phyloP scores from a whole-genome alignment of 805 yeast genomes.

The Ogataea pignaliae region DNA sequence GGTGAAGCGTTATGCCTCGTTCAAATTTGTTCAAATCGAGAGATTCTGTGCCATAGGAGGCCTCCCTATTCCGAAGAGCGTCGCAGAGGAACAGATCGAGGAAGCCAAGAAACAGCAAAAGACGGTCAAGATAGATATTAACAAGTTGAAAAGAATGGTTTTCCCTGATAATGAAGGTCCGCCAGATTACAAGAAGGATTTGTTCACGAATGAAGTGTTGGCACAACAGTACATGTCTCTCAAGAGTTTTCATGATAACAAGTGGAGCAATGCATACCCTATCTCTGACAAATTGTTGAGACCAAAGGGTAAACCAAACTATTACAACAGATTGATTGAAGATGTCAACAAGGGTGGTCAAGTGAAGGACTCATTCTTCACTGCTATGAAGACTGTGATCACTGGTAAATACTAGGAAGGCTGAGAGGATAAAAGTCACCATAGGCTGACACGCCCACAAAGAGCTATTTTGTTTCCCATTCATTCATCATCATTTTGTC shows the following conservation, averaged over 20 bases:
- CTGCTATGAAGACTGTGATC: conserved; percentile 69
- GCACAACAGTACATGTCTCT: conserved; percentile 55
- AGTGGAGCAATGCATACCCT: conserved; percentile 58
- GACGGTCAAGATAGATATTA: conserved; percentile 29
- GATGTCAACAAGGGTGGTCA: conserved; percentile 63
- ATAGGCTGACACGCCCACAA: too few relatives aligned
- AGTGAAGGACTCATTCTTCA: conserved; percentile 56
- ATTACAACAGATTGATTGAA: conserved; percentile 63
- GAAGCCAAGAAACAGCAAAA: conserved; percentile 34
- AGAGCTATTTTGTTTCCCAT: too few relatives aligned
- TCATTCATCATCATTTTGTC: too few relatives aligned
- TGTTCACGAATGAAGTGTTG: conserved; percentile 44
- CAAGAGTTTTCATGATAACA: conserved; percentile 52
- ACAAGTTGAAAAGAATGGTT: conserved; percentile 36
- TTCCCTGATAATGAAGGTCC: conserved; percentile 32
- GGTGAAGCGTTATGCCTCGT: conserved; percentile 63
- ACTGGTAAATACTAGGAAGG: conserved; percentile 58
- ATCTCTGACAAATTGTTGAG: conserved; percentile 59
- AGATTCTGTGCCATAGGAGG: conserved; percentile 52
- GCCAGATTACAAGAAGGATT: conserved; percentile 42
- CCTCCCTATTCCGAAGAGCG: conserved; percentile 34
- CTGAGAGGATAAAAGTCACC: too few relatives aligned
- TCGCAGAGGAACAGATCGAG: conserved; percentile 29
- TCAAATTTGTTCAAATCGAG: conserved; percentile 61
- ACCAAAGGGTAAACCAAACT: conserved; percentile 85